Evolutionary conservation across 2,329 filamentous ascomycete genomes (phyloP).

Genomic region (Fulvia fulva): DNA sequence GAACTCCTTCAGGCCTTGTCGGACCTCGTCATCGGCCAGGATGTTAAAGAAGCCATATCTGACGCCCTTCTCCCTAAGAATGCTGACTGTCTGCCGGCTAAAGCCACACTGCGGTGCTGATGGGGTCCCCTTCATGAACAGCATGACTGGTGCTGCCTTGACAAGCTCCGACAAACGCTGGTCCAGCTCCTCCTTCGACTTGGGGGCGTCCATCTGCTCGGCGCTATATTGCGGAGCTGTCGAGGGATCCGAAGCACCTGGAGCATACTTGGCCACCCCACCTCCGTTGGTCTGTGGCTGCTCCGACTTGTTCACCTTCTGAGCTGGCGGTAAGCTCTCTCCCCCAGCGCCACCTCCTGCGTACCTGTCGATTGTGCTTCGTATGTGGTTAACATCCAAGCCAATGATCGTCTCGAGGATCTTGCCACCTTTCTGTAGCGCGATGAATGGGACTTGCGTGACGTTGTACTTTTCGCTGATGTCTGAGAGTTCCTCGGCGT

Average conservation of each 20-base stretch:
- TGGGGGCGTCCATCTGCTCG: slow-evolving; percentile 33
- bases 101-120: slow-evolving; percentile 87
- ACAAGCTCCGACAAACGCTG: slow-evolving; percentile 78
- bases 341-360: slow-evolving; percentile 47
- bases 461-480: slow-evolving; percentile 91
- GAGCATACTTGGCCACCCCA: slow-evolving; percentile 44
- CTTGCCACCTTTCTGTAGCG: slow-evolving; percentile 70
- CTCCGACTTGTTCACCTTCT: slow-evolving; percentile 31
- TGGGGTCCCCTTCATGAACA: slow-evolving; percentile 98
- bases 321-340: slow-evolving; percentile 40
- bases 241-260: slow-evolving; percentile 39
- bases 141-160: slow-evolving; percentile 93
- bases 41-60: slow-evolving; percentile 99
- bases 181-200: slow-evolving; percentile 79
- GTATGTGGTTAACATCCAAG: slow-evolving; percentile 80
- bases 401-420: slow-evolving; percentile 84
- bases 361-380: slow-evolving; percentile 79
- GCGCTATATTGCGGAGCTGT: slow-evolving; percentile 47
- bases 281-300: slow-evolving; percentile 23
- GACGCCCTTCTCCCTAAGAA: slow-evolving; percentile 83
- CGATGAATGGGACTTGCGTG: slow-evolving; percentile 87
- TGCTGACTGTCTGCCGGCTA: slow-evolving; percentile 79
- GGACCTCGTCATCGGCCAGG: slow-evolving; percentile 91
- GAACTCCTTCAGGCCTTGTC: slow-evolving; percentile 92
- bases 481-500: slow-evolving; percentile 91